Evolutionary conservation across 2,329 filamentous ascomycete genomes (phyloP).

Genomic region (Alternaria novae-zelandiae): DNA sequence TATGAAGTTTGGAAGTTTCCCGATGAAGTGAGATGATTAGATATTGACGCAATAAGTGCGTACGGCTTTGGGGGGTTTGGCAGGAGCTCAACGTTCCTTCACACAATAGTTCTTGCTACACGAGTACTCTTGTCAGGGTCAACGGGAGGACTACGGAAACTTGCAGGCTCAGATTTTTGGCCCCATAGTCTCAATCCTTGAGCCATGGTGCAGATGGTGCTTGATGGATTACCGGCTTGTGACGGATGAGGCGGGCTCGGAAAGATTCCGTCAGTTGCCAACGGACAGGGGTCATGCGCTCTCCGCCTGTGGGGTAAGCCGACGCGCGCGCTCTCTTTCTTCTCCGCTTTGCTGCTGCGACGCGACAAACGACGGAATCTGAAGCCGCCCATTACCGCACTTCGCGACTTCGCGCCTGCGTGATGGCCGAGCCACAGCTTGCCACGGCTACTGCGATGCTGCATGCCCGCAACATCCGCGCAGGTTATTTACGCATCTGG

Average conservation of each 20-base stretch:
- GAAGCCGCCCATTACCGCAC: conserved; percentile 43
- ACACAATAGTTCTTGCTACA: neutral
- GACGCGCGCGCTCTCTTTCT: conserved; percentile 9
- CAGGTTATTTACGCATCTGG: conserved; percentile 11
- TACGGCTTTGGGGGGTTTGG: too few species aligned
- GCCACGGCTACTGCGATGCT: conserved; percentile 28
- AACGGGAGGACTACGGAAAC: neutral
- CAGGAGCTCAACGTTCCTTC: too few species aligned
- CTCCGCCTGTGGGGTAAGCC: conserved; percentile 31
- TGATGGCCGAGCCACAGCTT: conserved; percentile 22
- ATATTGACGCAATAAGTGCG: too few species aligned
- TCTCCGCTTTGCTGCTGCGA: conserved; percentile 25
- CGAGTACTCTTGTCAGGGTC: neutral
- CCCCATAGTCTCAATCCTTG: conserved; percentile 14
- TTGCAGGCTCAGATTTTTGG: conserved; percentile 13
- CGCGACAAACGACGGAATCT: conserved; percentile 25
- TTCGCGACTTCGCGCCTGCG: conserved; percentile 22
- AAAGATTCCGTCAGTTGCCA: conserved; percentile 35
- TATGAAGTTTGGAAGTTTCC: too few species aligned
- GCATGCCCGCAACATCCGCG: conserved; percentile 30
- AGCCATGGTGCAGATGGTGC: neutral
- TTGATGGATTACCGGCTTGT: conserved; percentile 27
- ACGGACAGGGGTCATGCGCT: neutral
- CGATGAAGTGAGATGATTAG: too few species aligned
- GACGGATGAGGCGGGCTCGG: conserved; percentile 34